These are phyloP conservation scores for Cercis canadensis DNA, from an alignment of 306 rosid species.

Conservation along the genomic window DNA sequence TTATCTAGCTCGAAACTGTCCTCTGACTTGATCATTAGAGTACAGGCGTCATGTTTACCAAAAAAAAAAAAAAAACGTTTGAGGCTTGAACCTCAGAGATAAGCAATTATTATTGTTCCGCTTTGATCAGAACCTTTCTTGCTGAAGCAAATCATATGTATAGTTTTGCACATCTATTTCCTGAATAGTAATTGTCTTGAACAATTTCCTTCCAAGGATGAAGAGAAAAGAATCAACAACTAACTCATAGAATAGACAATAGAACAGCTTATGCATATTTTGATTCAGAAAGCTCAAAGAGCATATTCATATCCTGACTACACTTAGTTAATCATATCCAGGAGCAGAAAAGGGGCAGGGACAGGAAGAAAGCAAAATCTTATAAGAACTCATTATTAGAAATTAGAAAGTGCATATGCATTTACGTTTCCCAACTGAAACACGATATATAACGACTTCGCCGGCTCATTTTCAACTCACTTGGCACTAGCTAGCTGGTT, in stretches of 20 bases:
- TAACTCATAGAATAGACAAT: not conserved
- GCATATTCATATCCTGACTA: conserved; percentile 5
- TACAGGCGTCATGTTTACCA: too few species aligned
- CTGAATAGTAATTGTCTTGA: too few species aligned
- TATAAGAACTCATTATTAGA: conserved; percentile 28
- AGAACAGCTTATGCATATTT: conserved; percentile 4
- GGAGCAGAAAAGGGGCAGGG: not conserved
- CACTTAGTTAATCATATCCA: not conserved
- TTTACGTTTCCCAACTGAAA: not conserved
- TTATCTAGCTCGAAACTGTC: too few species aligned
- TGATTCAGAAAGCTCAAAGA: not conserved
- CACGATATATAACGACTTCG: not conserved
- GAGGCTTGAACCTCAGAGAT: too few species aligned
- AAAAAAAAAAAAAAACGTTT: too few species aligned
- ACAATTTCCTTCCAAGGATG: not conserved
- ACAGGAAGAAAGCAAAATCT: conserved; percentile 10
- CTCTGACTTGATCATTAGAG: too few species aligned
- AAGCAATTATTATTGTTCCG: too few species aligned
- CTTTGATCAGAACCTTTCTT: too few species aligned
- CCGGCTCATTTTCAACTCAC: conserved; percentile 35
- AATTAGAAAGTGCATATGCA: not conserved
- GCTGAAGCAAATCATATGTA: too few species aligned
- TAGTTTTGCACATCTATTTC: too few species aligned
- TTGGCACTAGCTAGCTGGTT: conserved; percentile 45
- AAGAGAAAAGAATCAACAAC: not conserved